Evolutionary conservation across 495 filamentous ascomycete species (phyloP).

Genomic region (Podospora pseudocomata): DNA sequence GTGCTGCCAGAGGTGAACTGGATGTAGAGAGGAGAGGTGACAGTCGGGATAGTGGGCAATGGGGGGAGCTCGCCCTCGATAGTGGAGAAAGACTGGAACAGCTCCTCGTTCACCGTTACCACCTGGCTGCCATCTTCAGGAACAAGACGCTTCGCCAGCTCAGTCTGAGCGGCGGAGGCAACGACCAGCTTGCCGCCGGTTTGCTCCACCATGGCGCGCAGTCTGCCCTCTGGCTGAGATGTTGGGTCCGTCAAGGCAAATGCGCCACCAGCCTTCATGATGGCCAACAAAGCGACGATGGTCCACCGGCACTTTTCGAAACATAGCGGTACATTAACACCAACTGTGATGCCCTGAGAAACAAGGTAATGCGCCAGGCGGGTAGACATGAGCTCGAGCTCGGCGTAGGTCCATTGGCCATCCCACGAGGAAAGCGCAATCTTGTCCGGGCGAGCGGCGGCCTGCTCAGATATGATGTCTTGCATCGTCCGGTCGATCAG

Average conservation of each 20-base stretch:
- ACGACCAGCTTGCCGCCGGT: constrained; percentile 48
- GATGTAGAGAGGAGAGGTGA: constrained; percentile 37
- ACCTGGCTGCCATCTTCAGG: constrained; percentile 26
- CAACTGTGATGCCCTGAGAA: constrained; percentile 43
- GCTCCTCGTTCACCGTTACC: constrained; percentile 15
- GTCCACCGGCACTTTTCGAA: constrained; percentile 56
- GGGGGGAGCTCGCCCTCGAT: not conserved
- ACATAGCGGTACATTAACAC: constrained; percentile 48
- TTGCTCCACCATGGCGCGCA: constrained; percentile 52
- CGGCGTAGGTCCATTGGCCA: constrained; percentile 53
- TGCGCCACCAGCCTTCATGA: constrained; percentile 51
- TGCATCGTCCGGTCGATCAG: constrained; percentile 39
- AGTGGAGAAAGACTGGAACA: constrained; percentile 8
- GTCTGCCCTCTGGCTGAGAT: constrained; percentile 45
- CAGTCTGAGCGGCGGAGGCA: constrained; percentile 45
- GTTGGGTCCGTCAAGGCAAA: constrained; percentile 42
- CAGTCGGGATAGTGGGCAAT: constrained; percentile 28
- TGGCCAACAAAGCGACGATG: constrained; percentile 48
- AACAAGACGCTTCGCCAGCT: constrained; percentile 30
- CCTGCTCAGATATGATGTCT: constrained; percentile 36
- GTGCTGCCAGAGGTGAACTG: constrained; percentile 50
- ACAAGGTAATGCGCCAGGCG: constrained; percentile 45
- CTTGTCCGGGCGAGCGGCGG: constrained; percentile 25
- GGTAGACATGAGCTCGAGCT: constrained; percentile 49
- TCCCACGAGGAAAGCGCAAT: constrained; percentile 53